These are phyloP conservation scores for Colletotrichum plurivorum DNA, from an alignment of 2,329 filamentous ascomycete genomes.

Conservation along the genomic window DNA sequence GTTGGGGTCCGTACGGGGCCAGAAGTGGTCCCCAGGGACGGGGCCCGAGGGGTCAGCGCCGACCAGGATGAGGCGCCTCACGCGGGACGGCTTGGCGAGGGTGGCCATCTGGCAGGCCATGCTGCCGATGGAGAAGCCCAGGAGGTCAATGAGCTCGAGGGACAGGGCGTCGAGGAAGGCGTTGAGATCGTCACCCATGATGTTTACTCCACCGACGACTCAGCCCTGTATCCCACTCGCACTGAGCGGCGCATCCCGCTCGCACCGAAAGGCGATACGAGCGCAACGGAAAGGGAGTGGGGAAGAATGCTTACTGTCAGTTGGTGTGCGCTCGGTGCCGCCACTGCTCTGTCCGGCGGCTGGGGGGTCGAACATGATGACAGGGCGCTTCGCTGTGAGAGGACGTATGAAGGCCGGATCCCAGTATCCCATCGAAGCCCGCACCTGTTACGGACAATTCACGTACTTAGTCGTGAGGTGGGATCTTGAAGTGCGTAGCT, in stretches of 20 bases:
- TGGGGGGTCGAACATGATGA: slow-evolving; percentile 34
- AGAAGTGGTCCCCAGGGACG: slow-evolving; percentile 20
- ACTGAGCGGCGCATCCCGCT: too few relatives aligned
- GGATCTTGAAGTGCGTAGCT: too few relatives aligned
- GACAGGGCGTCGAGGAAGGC: slow-evolving; percentile 28
- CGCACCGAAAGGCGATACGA: too few relatives aligned
- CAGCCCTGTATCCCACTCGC: not conserved
- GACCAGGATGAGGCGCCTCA: slow-evolving; percentile 18
- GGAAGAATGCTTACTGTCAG: slow-evolving; percentile 7
- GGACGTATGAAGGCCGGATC: slow-evolving; percentile 27
- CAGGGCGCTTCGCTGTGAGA: slow-evolving; percentile 17
- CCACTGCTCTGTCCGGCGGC: slow-evolving; percentile 24
- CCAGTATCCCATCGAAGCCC: slow-evolving; percentile 33
- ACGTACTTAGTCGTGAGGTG: too few relatives aligned
- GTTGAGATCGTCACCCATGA: slow-evolving; percentile 28
- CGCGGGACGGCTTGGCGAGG: slow-evolving; percentile 2
- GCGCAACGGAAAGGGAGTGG: too few relatives aligned
- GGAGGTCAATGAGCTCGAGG: slow-evolving; percentile 19
- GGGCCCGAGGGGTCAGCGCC: slow-evolving; percentile 14
- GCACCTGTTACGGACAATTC: not conserved
- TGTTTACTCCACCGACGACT: slow-evolving; percentile 3
- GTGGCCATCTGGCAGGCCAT: slow-evolving; percentile 32
- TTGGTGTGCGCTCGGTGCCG: slow-evolving; percentile 9
- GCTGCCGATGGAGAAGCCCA: slow-evolving; percentile 26
- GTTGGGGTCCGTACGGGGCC: slow-evolving; percentile 27